Conservation (phyloP, 2,329 filamentous ascomycete species). For the Ambrosiella xylebori region DNA sequence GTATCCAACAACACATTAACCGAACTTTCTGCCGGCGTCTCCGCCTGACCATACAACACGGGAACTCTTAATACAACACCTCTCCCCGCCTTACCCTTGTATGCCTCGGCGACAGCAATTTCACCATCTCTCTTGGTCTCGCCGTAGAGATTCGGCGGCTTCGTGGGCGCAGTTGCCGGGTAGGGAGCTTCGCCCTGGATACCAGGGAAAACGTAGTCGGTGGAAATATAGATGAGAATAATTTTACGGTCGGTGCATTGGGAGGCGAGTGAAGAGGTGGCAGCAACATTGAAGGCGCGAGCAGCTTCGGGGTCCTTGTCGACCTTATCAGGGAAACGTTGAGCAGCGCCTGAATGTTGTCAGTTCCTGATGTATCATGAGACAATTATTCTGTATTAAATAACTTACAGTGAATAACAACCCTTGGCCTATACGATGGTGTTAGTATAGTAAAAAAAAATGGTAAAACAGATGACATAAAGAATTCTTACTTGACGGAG, state of each 20-base stretch:
- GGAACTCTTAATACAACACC: conserved; percentile 64
- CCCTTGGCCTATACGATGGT: conserved; percentile 43
- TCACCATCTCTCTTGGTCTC: conserved; percentile 45
- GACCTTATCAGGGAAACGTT: conserved; percentile 75
- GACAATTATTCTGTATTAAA: neutral
- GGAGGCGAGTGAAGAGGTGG: conserved; percentile 47
- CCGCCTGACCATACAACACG: conserved; percentile 64
- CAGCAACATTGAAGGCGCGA: conserved; percentile 54
- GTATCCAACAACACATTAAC: conserved; percentile 66
- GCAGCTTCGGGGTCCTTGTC: conserved; percentile 63
- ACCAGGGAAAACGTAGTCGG: conserved; percentile 66
- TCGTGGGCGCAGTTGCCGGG: conserved; percentile 41
- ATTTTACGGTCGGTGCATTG: conserved; percentile 44
- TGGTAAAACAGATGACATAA: neutral
- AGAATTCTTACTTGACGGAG: conserved; percentile 32
- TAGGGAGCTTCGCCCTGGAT: conserved; percentile 70
- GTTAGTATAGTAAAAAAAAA: neutral
- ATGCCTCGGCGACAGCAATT: conserved; percentile 47
- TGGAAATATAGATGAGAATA: conserved; percentile 62
- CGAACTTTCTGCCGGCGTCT: conserved; percentile 57
- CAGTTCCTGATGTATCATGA: conserved; percentile 1
- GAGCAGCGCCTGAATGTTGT: conserved; percentile 50
- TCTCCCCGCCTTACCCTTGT: conserved; percentile 30
- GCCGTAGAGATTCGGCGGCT: conserved; percentile 61
- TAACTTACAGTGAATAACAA: conserved; percentile 61